These are phyloP conservation scores for Insectozyma bohioensis DNA, from an alignment of 1,139 yeast species.

Conservation along the genomic window DNA sequence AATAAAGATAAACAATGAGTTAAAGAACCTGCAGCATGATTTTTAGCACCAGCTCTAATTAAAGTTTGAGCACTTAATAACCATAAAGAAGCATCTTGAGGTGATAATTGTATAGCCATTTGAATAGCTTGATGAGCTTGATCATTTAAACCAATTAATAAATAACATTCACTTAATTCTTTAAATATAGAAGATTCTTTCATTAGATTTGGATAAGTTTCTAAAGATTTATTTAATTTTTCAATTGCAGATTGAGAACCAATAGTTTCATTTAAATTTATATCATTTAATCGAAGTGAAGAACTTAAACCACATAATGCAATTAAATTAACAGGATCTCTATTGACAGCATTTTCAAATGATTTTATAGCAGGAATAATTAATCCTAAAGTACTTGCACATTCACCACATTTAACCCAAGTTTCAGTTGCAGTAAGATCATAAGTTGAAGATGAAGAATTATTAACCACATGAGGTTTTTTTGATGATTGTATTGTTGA, in stretches of 20 bases:
- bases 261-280: constrained; percentile 32
- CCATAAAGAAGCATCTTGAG: constrained; percentile 46
- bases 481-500: constrained; percentile 3
- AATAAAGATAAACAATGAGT: constrained; percentile 43
- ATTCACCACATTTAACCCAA: constrained; percentile 52
- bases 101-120: constrained; percentile 44
- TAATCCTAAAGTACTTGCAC: constrained; percentile 47
- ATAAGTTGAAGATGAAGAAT: constrained; percentile 12
- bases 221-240: constrained; percentile 38
- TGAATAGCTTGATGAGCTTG: constrained; percentile 52
- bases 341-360: constrained; percentile 46
- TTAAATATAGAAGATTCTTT: constrained; percentile 39
- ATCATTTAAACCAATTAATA: constrained; percentile 45
- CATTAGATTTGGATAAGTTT: constrained; percentile 30
- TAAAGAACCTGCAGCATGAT: constrained; percentile 48
- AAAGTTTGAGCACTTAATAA: constrained; percentile 47
- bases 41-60: constrained; percentile 40
- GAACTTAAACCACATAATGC: constrained; percentile 46
- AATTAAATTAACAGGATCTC: constrained; percentile 39
- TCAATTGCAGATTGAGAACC: constrained; percentile 48
- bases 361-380: constrained; percentile 42
- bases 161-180: constrained; percentile 51
- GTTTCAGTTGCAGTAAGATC: constrained; percentile 35
- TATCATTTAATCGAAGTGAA: constrained; percentile 39
- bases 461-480: constrained; percentile 2